These are phyloP conservation scores for Botrytis squamosa DNA, from an alignment of 2,329 filamentous ascomycete genomes.

Conservation along the genomic window DNA sequence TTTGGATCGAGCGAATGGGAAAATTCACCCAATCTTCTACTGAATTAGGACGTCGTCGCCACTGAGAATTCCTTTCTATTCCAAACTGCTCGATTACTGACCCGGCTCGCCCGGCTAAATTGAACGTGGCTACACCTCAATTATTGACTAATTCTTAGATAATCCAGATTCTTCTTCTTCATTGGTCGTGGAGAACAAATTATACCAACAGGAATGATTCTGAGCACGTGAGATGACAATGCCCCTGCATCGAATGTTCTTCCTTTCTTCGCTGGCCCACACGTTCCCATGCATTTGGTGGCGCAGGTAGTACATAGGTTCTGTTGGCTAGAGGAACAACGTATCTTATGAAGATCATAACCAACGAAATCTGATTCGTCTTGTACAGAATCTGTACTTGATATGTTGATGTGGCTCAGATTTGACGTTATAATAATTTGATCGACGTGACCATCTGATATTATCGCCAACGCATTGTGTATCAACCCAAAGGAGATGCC, in stretches of 20 bases:
- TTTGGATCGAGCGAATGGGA: conserved; percentile 43
- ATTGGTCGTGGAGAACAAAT: background rate
- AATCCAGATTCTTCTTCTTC: background rate
- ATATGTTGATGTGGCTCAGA: background rate
- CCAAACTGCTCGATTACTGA: background rate
- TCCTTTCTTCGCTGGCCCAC: conserved; percentile 13
- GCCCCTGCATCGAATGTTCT: conserved; percentile 8
- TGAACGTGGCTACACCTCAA: background rate
- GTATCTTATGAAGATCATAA: background rate
- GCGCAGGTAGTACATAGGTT: background rate
- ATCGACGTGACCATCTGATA: background rate
- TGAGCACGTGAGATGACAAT: background rate
- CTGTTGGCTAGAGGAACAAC: background rate
- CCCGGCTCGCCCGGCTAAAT: too few species aligned
- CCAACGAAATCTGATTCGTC: background rate
- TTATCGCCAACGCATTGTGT: background rate
- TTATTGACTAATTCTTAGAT: background rate
- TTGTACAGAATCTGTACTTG: background rate
- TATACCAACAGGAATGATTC: background rate
- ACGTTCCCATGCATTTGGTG: background rate
- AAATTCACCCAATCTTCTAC: conserved; percentile 45
- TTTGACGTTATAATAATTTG: background rate
- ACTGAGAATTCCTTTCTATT: background rate
- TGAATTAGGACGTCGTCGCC: conserved; percentile 12
- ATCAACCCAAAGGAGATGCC: background rate